Percentiles rank a stretch among this genome's conserved stretches.
Evolutionary conservation across 176 grass and related monocot genomes (phyloP).

Genomic region (Phoenix dactylifera): DNA sequence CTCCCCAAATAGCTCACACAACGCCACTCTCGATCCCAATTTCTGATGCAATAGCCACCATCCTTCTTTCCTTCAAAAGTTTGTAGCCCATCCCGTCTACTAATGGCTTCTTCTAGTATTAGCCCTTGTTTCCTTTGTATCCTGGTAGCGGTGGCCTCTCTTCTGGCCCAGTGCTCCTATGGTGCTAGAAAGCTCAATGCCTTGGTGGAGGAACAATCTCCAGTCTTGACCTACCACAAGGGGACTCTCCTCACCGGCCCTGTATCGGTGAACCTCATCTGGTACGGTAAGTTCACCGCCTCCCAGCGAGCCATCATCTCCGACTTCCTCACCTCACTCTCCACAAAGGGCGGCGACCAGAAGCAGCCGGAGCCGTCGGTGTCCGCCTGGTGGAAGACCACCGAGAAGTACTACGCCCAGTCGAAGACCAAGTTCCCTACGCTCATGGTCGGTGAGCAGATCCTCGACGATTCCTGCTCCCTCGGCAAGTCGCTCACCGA

Average conservation of each 20-base stretch:
- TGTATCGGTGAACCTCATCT: constrained; percentile 24
- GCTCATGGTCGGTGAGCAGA: constrained; percentile 18
- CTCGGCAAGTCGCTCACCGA: constrained; percentile 48
- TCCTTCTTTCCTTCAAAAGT: too few relatives aligned
- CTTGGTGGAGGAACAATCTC: constrained; percentile 11
- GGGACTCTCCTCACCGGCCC: constrained; percentile 24
- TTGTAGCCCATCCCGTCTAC: too few relatives aligned
- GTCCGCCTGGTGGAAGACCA: constrained; percentile 33
- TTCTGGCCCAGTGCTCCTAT: neutral
- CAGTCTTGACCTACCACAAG: constrained; percentile 22
- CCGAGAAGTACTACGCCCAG: constrained; percentile 23
- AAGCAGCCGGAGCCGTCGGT: constrained; percentile 25
- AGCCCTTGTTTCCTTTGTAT: neutral
- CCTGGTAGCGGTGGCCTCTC: neutral
- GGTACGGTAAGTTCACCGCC: constrained; percentile 31
- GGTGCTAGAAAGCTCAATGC: constrained; percentile 4
- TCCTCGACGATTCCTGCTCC: constrained; percentile 19
- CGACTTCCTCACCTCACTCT: constrained; percentile 32
- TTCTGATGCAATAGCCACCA: too few relatives aligned
- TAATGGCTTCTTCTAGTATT: constrained; percentile 2
- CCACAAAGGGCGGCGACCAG: neutral
- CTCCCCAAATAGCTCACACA: too few relatives aligned
- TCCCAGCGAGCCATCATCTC: constrained; percentile 22
- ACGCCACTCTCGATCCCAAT: too few relatives aligned
- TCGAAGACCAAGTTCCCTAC: constrained; percentile 15